Evolutionary conservation across 495 filamentous ascomycete genomes (phyloP).

Genomic region (Staphylotrichum tortipilum): DNA sequence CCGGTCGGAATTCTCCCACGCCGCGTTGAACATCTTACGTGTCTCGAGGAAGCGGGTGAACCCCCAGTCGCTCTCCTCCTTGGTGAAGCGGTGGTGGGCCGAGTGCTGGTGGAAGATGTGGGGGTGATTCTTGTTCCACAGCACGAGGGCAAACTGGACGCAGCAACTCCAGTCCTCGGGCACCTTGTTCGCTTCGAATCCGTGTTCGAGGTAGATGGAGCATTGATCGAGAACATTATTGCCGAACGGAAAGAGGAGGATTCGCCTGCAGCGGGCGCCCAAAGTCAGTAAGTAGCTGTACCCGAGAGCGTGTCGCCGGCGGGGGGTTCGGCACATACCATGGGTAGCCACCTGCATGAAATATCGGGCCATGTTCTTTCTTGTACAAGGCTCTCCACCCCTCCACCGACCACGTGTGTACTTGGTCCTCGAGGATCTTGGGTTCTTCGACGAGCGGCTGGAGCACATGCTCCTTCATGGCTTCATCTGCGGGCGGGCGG

Average conservation of each 20-base stretch:
- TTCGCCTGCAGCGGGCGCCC: conserved; percentile 61
- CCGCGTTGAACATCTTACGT: conserved; percentile 64
- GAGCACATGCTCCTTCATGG: conserved; percentile 73
- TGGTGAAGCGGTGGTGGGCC: conserved; percentile 84
- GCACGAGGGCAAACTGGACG: conserved; percentile 85
- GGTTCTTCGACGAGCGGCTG: conserved; percentile 50
- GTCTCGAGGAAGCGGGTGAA: conserved; percentile 90
- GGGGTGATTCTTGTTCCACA: conserved; percentile 90
- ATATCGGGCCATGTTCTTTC: conserved; percentile 79
- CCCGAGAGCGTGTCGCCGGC: neutral
- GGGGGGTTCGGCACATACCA: conserved; percentile 47
- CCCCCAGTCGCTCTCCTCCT: conserved; percentile 97
- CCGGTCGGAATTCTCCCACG: conserved; percentile 52
- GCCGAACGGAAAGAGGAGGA: conserved; percentile 89
- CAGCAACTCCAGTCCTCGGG: conserved; percentile 93
- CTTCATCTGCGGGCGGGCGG: conserved; percentile 52
- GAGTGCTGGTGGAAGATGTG: conserved; percentile 59
- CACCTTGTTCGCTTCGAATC: conserved; percentile 52
- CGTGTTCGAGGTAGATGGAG: conserved; percentile 96
- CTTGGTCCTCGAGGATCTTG: conserved; percentile 66
- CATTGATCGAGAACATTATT: conserved; percentile 77
- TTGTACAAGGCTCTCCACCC: conserved; percentile 64
- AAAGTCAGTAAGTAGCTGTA: neutral
- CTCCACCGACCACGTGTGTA: conserved; percentile 78
- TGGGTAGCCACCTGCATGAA: conserved; percentile 77